Base-by-base conservation (phyloP, 306 rosid genomes). In the Quercus cerris region DNA sequence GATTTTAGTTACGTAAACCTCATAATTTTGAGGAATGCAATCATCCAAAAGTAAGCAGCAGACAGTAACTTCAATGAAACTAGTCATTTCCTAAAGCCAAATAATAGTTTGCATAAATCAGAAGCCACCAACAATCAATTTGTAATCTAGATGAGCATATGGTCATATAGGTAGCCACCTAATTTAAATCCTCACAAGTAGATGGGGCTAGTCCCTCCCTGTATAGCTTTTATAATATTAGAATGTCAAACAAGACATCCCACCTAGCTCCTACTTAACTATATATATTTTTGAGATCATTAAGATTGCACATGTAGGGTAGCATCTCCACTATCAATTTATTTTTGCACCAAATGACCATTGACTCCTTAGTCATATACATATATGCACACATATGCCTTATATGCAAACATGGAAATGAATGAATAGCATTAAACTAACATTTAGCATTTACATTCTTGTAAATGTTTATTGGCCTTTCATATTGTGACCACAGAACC, bases 71-170 rank as follows among this genome's bases (percentile, higher is more conserved):
- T 20, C 27, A 57, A 4, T 20, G 28, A 57, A 57, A 11, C 27
- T 57, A 25, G 5, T 57, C 20, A 23, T 57, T 19, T 57, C 27
- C 20, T 57, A 57, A 19, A 57, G 28, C 63, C 62, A 20, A 41
- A 57, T 11, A 57, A 57, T 57, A 57, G 28, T 57, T 56, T 19
- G 63, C 63, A 20, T 20, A 25, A 57, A 91, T 41, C 11, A 20
- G 28, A 20, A 57, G 63, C 63, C 63, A 57, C 61, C 61, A 56
- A 56, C 61, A 56, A 18, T 56, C 31, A 25, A 61, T 25, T 1
- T 27, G 35, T 12, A 3, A 22, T 25, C 69, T 4, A 61, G 5
- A 62, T 27, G 15, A 62, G 41, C n/a, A 62, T 62, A 28, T 62
- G n/a, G 35, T 13, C 11, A 8, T 28, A 62, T 28, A 62, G 17